Percentiles rank a stretch among this genome's conserved stretches.
Evolutionary conservation across 352 stramenopile species (phyloP).

Genomic region (Elongisporangium prolatum): DNA sequence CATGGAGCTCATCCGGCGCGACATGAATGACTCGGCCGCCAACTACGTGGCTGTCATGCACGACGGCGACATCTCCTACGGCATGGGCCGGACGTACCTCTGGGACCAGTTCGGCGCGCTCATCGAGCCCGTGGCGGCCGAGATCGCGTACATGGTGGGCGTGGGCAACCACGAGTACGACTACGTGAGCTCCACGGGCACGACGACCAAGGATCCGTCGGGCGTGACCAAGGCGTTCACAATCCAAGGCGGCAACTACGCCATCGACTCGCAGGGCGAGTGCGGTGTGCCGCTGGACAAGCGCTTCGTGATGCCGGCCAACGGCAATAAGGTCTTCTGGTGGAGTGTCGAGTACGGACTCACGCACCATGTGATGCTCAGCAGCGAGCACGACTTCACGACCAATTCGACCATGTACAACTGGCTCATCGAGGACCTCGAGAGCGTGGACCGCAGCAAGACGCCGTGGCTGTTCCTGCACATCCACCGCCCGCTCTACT

Average conservation of each 20-base stretch:
- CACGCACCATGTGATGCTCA: constrained; percentile 43
- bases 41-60: constrained; percentile 72
- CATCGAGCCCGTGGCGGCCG: constrained; percentile 68
- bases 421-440: constrained; percentile 52
- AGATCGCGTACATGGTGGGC: constrained; percentile 77
- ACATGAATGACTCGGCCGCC: constrained; percentile 16
- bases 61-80: constrained; percentile 80
- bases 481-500: constrained; percentile 59
- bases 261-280: constrained; percentile 68
- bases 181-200: background rate
- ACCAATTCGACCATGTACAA: constrained; percentile 32
- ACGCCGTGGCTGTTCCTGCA: constrained; percentile 62
- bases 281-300: constrained; percentile 76
- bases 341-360: constrained; percentile 58
- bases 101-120: constrained; percentile 86
- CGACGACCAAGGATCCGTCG: background rate
- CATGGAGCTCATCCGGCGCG: background rate
- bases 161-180: constrained; percentile 36
- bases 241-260: constrained; percentile 16
- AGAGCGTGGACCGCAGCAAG: constrained; percentile 36
- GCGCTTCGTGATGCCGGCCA: constrained; percentile 72
- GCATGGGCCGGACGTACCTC: constrained; percentile 52
- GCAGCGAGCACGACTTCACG: constrained; percentile 52
- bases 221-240: constrained; percentile 29
- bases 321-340: constrained; percentile 53